A percentile compares a stretch with the other conserved stretches of the same genome.
Evolutionary conservation across 2,329 filamentous ascomycete genomes (phyloP).

Genomic region (Microdochium bolleyi): DNA sequence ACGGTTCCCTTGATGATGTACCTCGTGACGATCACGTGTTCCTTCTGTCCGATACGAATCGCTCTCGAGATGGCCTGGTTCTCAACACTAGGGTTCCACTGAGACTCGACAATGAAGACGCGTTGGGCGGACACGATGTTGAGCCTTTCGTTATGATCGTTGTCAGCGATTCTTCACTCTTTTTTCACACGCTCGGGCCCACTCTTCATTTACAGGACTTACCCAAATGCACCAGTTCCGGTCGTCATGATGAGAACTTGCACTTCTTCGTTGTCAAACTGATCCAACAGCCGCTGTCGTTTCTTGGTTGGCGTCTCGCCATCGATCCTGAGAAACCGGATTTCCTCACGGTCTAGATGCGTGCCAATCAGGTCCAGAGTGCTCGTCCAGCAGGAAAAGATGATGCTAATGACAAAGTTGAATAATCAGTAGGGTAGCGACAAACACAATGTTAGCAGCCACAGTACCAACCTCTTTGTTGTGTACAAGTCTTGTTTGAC

Average conservation of each 20-base stretch:
- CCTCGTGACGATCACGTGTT: slow-evolving; percentile 32
- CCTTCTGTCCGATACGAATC: slow-evolving; percentile 34
- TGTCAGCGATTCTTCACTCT: neutral
- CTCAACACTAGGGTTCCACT: slow-evolving; percentile 47
- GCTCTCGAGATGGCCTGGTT: slow-evolving; percentile 42
- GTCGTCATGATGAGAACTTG: slow-evolving; percentile 43
- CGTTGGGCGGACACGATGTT: slow-evolving; percentile 39
- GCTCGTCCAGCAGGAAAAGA: slow-evolving; percentile 37
- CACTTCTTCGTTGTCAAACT: slow-evolving; percentile 21
- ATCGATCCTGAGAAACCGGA: slow-evolving; percentile 32
- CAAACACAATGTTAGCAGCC: no score
- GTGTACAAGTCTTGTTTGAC: slow-evolving; percentile 13
- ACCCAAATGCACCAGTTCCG: slow-evolving; percentile 43
- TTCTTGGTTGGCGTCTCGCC: slow-evolving; percentile 27
- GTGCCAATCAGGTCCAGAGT: slow-evolving; percentile 27
- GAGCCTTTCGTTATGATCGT: slow-evolving; percentile 19
- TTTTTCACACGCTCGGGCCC: neutral
- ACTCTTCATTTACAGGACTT: slow-evolving; percentile 8
- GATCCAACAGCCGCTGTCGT: slow-evolving; percentile 26
- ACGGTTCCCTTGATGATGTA: slow-evolving; percentile 34
- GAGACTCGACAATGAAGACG: slow-evolving; percentile 42
- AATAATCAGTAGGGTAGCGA: no score
- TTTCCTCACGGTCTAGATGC: slow-evolving; percentile 15
- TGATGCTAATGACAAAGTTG: slow-evolving; percentile 24
- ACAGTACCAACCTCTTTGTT: slow-evolving; percentile 14